These are phyloP conservation scores for Ensete ventricosum DNA, from an alignment of 176 grass and related monocot species.

Conservation along the genomic window DNA sequence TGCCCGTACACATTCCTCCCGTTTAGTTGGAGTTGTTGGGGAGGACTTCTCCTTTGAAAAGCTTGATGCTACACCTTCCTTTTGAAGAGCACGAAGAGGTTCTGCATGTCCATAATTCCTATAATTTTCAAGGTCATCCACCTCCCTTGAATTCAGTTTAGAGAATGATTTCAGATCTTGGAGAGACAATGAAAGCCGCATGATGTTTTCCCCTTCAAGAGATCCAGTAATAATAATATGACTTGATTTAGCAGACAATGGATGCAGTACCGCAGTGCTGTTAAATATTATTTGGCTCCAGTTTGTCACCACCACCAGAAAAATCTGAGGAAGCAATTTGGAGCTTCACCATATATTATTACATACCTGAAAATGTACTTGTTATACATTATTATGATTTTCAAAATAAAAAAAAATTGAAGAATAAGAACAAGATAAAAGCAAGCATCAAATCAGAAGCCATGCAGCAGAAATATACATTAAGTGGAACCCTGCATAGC, in stretches of 20 bases:
- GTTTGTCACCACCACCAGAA: background rate
- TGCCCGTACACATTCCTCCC: slow-evolving; percentile 59
- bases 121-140: slow-evolving; percentile 39
- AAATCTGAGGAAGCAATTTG: background rate
- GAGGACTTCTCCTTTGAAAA: slow-evolving; percentile 92
- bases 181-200: slow-evolving; percentile 80
- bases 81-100: slow-evolving; percentile 54
- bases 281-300: slow-evolving; percentile 7
- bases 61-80: slow-evolving; percentile 46
- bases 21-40: slow-evolving; percentile 71
- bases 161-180: slow-evolving; percentile 79
- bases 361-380: background rate
- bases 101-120: slow-evolving; percentile 43
- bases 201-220: slow-evolving; percentile 8
- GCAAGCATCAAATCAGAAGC: background rate
- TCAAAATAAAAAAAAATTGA: background rate
- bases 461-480: background rate
- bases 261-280: background rate
- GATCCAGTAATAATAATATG: background rate
- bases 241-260: background rate
- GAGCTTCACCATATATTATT: background rate
- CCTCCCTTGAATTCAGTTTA: slow-evolving; percentile 50
- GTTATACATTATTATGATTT: background rate
- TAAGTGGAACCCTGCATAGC: background rate
- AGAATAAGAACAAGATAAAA: background rate